These are phyloP conservation scores for Cicer yamashitae DNA, from an alignment of 306 rosid genomes.

Conservation along the genomic window DNA sequence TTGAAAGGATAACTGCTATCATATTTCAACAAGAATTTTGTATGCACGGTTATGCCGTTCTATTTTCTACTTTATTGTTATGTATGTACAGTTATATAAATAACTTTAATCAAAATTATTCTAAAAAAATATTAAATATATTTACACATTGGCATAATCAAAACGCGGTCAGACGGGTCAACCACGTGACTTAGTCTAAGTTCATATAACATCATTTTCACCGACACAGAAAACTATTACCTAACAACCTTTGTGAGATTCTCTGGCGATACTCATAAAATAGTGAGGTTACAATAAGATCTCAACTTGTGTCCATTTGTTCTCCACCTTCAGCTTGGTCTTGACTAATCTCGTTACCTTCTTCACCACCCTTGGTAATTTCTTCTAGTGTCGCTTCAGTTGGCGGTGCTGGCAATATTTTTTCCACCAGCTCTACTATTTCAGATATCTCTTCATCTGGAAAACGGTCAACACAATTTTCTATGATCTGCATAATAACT, in stretches of 20 bases:
- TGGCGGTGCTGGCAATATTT: constrained; percentile 52
- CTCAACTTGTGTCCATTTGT: constrained; percentile 53
- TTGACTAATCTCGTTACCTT: constrained; percentile 20
- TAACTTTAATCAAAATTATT: no score
- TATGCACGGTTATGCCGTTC: no score
- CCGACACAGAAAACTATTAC: neutral
- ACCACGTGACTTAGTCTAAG: neutral
- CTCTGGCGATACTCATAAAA: neutral
- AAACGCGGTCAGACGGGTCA: neutral
- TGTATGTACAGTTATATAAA: no score
- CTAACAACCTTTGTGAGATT: neutral
- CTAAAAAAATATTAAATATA: no score
- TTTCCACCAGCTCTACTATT: constrained; percentile 57
- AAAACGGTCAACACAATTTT: constrained; percentile 53
- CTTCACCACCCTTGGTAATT: constrained; percentile 27
- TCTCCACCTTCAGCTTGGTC: constrained; percentile 37
- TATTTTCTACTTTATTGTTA: no score
- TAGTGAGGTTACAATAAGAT: constrained; percentile 1
- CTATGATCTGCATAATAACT: constrained; percentile 55
- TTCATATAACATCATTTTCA: neutral
- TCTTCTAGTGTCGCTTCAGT: constrained; percentile 29
- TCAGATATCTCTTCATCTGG: constrained; percentile 51
- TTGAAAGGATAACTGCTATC: no score
- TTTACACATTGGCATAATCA: no score
- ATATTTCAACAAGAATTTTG: no score